phyloP scores from a whole-genome alignment of 2,329 filamentous ascomycete species.

The Blastomyces emzantsi region DNA sequence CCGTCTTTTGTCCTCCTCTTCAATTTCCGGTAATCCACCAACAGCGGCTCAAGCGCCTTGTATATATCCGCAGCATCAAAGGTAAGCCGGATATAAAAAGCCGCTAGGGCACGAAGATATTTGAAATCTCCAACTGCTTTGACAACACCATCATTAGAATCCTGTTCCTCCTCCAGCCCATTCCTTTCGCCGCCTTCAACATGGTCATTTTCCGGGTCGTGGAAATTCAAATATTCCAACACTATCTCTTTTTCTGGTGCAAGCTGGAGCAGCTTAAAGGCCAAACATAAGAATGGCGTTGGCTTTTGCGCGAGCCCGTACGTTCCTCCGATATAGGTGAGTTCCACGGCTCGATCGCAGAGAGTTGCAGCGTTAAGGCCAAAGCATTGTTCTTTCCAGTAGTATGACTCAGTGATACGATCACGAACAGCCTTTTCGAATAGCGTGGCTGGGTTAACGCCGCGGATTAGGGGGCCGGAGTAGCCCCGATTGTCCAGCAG shows the following conservation, averaged over 20 bases:
- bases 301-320: slow-evolving; percentile 78
- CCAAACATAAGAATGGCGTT: slow-evolving; percentile 81
- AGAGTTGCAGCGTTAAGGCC: slow-evolving; percentile 74
- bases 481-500: slow-evolving; percentile 88
- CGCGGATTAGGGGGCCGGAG: slow-evolving; percentile 65
- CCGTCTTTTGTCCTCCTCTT: slow-evolving; percentile 65
- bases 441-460: slow-evolving; percentile 88
- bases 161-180: slow-evolving; percentile 14
- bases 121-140: slow-evolving; percentile 45
- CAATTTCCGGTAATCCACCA: slow-evolving; percentile 77
- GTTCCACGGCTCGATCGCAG: slow-evolving; percentile 79
- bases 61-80: slow-evolving; percentile 76
- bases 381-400: slow-evolving; percentile 99
- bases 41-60: slow-evolving; percentile 65
- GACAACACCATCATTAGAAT: slow-evolving; percentile 23
- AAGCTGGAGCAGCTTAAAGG: slow-evolving; percentile 89
- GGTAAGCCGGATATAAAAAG: slow-evolving; percentile 88
- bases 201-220: slow-evolving; percentile 56
- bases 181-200: slow-evolving; percentile 18
- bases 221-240: slow-evolving; percentile 66
- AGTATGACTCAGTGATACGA: slow-evolving; percentile 89
- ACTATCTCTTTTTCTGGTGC: slow-evolving; percentile 71
- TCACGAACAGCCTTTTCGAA: slow-evolving; percentile 94
- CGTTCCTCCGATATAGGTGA: slow-evolving; percentile 79
- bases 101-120: slow-evolving; percentile 80